Evolutionary conservation across 225 moss, liverwort and hornwort genomes (phyloP).

Genomic region (Straminergon stramineum): DNA sequence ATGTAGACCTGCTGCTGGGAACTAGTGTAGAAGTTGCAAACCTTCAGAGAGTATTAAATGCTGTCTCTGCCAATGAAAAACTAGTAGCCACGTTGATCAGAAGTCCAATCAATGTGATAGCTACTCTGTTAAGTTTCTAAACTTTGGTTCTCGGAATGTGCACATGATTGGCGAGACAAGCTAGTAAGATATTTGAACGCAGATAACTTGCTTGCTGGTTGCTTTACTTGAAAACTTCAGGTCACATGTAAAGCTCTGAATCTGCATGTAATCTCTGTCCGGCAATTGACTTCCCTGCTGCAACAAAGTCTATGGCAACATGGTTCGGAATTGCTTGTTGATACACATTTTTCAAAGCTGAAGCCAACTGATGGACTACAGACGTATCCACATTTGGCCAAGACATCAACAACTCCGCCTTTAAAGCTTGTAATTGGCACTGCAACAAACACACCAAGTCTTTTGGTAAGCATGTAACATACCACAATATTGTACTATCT

Average conservation of each 20-base stretch:
- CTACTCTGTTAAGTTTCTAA: not conserved
- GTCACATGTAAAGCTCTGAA: constrained; percentile 68
- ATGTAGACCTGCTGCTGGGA: not conserved
- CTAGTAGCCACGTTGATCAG: not conserved
- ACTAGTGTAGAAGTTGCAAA: not conserved
- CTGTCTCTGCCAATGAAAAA: not conserved
- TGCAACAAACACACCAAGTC: constrained; percentile 8
- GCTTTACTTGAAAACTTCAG: not conserved
- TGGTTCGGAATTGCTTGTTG: constrained; percentile 25
- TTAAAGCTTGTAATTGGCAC: constrained; percentile 64
- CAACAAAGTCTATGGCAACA: constrained; percentile 37
- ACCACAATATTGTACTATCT: not conserved
- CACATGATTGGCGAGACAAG: not conserved
- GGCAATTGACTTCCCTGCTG: constrained; percentile 39
- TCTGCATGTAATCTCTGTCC: constrained; percentile 32
- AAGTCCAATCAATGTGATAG: not conserved
- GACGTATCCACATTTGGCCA: constrained; percentile 64
- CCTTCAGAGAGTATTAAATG: not conserved
- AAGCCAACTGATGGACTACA: constrained; percentile 52
- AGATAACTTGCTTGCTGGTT: not conserved
- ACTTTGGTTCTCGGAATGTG: not conserved
- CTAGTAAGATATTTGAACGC: not conserved
- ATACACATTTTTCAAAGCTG: constrained; percentile 28
- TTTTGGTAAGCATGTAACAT: not conserved
- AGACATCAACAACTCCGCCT: constrained; percentile 65